Evolutionary conservation across 805 yeast species (phyloP).

Genomic region (Spathaspora sp.): DNA sequence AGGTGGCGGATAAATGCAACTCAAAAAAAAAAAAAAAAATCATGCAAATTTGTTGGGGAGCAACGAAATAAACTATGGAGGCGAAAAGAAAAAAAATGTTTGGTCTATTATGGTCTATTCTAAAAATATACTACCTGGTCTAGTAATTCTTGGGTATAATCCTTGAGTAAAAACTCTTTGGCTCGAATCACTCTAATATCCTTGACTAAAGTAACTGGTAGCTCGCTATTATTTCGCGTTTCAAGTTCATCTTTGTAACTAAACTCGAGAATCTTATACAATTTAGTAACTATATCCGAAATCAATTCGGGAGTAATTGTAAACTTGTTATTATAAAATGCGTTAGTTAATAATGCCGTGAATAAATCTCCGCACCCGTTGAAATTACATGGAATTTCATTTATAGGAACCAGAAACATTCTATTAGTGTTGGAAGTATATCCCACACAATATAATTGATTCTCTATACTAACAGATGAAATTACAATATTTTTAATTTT

Average conservation of each 20-base stretch:
- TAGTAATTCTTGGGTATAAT: constrained; percentile 8
- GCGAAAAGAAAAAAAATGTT: not conserved
- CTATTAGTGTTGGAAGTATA: constrained; percentile 7
- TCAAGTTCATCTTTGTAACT: constrained; percentile 23
- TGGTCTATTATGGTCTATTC: not conserved
- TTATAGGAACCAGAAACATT: constrained; percentile 38
- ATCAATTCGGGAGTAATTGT: constrained; percentile 22
- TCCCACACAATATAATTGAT: constrained; percentile 41
- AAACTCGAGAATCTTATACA: constrained; percentile 24
- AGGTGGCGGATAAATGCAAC: not conserved
- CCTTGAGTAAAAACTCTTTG: constrained; percentile 22
- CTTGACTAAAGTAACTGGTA: constrained; percentile 21
- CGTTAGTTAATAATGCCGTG: constrained; percentile 56
- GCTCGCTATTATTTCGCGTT: not conserved
- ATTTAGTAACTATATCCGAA: constrained; percentile 21
- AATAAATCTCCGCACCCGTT: constrained; percentile 78
- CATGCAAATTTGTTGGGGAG: constrained; percentile 1
- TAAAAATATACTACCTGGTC: constrained; percentile 6
- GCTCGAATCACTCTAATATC: constrained; percentile 36
- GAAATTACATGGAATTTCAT: constrained; percentile 54
- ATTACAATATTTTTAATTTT: constrained; percentile 51
- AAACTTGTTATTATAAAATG: constrained; percentile 27
- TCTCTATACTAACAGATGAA: constrained; percentile 48
- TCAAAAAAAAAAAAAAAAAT: not conserved
- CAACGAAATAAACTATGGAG: not conserved